These are phyloP conservation scores for Penicillium sp. DNA, from an alignment of 2,329 filamentous ascomycete species.

Conservation along the genomic window DNA sequence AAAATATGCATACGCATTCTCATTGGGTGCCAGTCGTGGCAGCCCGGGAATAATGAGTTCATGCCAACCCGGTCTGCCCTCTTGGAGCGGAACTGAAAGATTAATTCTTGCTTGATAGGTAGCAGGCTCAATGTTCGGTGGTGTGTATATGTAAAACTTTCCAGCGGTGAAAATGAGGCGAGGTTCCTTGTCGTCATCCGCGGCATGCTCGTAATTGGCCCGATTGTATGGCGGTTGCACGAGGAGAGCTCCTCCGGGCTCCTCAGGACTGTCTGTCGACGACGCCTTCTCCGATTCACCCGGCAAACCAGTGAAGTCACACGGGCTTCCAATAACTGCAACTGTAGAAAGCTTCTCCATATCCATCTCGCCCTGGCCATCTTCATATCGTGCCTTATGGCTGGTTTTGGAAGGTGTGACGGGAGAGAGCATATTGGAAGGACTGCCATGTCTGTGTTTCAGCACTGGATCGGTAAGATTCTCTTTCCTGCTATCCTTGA, in stretches of 20 bases:
- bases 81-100: slow-evolving; percentile 19
- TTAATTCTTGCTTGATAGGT: slow-evolving; percentile 29
- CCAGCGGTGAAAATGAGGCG: neutral
- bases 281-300: neutral
- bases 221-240: neutral
- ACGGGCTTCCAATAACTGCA: slow-evolving; percentile 16
- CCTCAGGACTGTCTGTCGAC: neutral
- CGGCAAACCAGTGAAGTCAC: slow-evolving; percentile 3
- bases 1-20: slow-evolving; percentile 35
- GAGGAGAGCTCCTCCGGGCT: neutral
- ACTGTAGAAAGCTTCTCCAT: slow-evolving; percentile 16
- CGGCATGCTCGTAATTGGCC: neutral
- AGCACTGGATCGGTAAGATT: neutral
- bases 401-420: slow-evolving; percentile 3
- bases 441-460: neutral
- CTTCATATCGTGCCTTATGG: neutral
- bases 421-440: neutral
- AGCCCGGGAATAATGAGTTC: slow-evolving; percentile 34
- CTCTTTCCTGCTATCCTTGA: neutral
- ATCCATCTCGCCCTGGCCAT: neutral
- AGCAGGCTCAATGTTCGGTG: slow-evolving; percentile 13
- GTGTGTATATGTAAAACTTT: neutral
- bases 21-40: slow-evolving; percentile 28
- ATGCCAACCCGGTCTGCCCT: slow-evolving; percentile 30
- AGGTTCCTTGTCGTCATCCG: neutral